These are phyloP conservation scores for Pyrus bretschneideri DNA, from an alignment of 306 rosid genomes.

Conservation along the genomic window DNA sequence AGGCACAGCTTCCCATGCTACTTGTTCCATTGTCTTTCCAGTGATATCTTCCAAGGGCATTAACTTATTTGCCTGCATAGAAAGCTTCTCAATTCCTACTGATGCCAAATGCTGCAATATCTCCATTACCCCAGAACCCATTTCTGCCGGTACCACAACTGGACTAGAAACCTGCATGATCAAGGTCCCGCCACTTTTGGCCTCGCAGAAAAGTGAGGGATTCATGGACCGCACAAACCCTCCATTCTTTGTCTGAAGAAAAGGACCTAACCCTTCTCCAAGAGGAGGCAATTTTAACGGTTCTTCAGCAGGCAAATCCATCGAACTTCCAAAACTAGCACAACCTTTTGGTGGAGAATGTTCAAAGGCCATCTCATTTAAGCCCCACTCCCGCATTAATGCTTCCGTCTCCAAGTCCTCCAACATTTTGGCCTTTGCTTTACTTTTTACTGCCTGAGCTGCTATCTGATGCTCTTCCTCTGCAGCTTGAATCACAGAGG, in stretches of 20 bases:
- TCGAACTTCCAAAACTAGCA: slow-evolving; percentile 66
- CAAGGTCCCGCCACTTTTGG: slow-evolving; percentile 59
- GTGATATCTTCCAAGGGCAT: slow-evolving; percentile 91
- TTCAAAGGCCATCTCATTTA: slow-evolving; percentile 75
- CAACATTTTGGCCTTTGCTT: slow-evolving; percentile 53
- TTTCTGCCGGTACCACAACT: slow-evolving; percentile 84
- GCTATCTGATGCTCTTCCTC: slow-evolving; percentile 40
- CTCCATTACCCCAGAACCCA: slow-evolving; percentile 84
- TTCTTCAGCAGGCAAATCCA: slow-evolving; percentile 41
- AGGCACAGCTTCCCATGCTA: slow-evolving; percentile 76
- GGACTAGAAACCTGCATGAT: slow-evolving; percentile 90
- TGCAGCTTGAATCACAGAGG: slow-evolving; percentile 37
- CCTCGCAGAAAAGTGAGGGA: slow-evolving; percentile 59
- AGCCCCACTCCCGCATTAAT: slow-evolving; percentile 81
- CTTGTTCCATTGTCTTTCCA: slow-evolving; percentile 85
- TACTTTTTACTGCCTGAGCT: slow-evolving; percentile 36
- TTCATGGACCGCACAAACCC: slow-evolving; percentile 78
- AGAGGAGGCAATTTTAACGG: slow-evolving; percentile 61
- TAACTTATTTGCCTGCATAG: slow-evolving; percentile 80
- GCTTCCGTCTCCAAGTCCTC: slow-evolving; percentile 84
- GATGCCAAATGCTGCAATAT: slow-evolving; percentile 71
- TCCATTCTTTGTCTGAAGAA: slow-evolving; percentile 73
- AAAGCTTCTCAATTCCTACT: slow-evolving; percentile 86
- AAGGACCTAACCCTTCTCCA: slow-evolving; percentile 75
- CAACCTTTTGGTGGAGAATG: slow-evolving; percentile 55